Evolutionary conservation across 1,284 basidiomycete genomes (phyloP).

Genomic region (Ganoderma lucidum): DNA sequence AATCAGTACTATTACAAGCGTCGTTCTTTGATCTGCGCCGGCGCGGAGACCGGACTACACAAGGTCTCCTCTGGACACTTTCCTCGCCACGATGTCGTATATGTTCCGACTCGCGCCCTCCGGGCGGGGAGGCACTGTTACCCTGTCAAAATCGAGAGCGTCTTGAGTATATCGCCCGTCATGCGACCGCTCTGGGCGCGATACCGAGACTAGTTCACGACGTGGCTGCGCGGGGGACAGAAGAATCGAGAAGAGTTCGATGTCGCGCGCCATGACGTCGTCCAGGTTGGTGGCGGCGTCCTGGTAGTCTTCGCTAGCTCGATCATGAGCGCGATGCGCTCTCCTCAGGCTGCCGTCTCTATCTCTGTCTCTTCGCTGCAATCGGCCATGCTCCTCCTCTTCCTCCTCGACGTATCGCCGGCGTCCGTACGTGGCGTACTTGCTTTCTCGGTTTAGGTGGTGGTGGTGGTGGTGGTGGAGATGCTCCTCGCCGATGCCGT

Average conservation of each 20-base stretch:
- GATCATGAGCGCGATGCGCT: not conserved
- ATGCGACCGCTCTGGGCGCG: conserved; percentile 32
- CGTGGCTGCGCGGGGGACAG: conserved; percentile 19
- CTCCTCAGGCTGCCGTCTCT: not conserved
- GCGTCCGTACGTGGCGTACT: conserved; percentile 10
- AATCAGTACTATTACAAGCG: not conserved
- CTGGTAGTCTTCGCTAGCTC: conserved; percentile 10
- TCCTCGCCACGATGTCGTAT: conserved; percentile 32
- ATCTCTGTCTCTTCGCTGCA: conserved; percentile 15
- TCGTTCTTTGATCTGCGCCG: not conserved
- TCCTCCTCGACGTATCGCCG: conserved; percentile 10
- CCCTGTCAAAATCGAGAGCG: not conserved
- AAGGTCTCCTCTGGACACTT: conserved; percentile 19
- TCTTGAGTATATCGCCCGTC: conserved; percentile 28
- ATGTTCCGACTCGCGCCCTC: conserved; percentile 17
- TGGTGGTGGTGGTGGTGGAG: not conserved
- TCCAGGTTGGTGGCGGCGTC: conserved; percentile 33
- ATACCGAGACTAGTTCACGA: conserved; percentile 7
- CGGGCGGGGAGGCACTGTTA: conserved; percentile 5
- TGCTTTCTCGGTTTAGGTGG: not conserved
- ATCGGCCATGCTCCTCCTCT: conserved; percentile 19
- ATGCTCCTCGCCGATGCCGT: not conserved
- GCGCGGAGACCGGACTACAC: not conserved
- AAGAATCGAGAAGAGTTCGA: conserved; percentile 36
- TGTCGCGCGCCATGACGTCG: conserved; percentile 34